phyloP scores from a whole-genome alignment of 2,329 filamentous ascomycete species.

The Fusarium equiseti region DNA sequence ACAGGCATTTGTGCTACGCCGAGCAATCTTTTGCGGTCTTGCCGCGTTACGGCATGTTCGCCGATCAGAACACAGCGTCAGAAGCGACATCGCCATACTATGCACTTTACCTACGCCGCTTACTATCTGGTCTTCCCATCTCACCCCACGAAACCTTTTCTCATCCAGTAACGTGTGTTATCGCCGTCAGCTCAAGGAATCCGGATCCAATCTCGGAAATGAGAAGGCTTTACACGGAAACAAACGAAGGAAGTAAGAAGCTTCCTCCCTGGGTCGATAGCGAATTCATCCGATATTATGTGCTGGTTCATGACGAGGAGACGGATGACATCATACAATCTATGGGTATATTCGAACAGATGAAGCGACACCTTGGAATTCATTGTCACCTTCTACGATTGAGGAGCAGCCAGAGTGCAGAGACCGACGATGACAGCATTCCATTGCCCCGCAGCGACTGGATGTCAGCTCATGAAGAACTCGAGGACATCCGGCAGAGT shows the following conservation, averaged over 20 bases:
- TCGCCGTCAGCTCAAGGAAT: constrained; percentile 93
- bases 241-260: constrained; percentile 79
- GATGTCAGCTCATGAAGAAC: constrained; percentile 88
- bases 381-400: constrained; percentile 93
- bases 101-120: constrained; percentile 82
- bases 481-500: constrained; percentile 77
- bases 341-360: constrained; percentile 92
- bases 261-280: constrained; percentile 89
- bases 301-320: constrained; percentile 96
- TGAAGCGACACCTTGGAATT: constrained; percentile 97
- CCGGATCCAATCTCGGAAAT: constrained; percentile 87
- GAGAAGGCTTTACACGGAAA: constrained; percentile 84
- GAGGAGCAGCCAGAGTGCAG: constrained; percentile 84
- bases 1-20: constrained; percentile 81
- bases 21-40: constrained; percentile 67
- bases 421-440: constrained; percentile 92
- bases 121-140: constrained; percentile 83
- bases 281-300: constrained; percentile 95
- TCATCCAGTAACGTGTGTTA: constrained; percentile 93
- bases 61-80: constrained; percentile 57
- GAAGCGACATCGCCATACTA: constrained; percentile 81
- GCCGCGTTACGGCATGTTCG: constrained; percentile 54
- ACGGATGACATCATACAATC: constrained; percentile 91
- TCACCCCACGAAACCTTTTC: constrained; percentile 92
- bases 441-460: constrained; percentile 86